Evolutionary conservation across 2,329 filamentous ascomycete species (phyloP).

Genomic region (Cordyceps tenuipes): DNA sequence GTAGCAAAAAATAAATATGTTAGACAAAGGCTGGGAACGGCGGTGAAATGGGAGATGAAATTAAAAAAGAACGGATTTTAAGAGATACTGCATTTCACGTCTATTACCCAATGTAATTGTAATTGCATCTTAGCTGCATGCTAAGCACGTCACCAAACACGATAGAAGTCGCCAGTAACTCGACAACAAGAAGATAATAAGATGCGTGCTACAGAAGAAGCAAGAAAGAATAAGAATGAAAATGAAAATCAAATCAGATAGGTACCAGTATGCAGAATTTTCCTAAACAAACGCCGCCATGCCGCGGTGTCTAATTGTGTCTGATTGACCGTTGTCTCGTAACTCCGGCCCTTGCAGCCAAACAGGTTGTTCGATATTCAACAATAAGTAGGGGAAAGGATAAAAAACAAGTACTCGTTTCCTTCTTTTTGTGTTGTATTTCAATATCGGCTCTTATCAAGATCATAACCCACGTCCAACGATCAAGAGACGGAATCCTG

Average conservation of each 20-base stretch:
- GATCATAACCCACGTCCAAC: neutral
- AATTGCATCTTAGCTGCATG: no score
- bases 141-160: no score
- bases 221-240: neutral
- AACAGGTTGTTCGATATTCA: neutral
- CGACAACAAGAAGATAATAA: neutral
- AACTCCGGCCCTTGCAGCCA: neutral
- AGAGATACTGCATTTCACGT: no score
- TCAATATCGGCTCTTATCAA: neutral
- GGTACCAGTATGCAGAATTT: conserved; percentile 1
- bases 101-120: no score
- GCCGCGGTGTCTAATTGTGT: conserved; percentile 4
- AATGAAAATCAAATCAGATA: neutral
- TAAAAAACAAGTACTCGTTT: neutral
- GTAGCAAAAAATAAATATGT: neutral
- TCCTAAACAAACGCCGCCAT: neutral
- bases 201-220: no score
- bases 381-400: neutral
- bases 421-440: no score
- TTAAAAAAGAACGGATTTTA: neutral
- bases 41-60: neutral
- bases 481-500: no score
- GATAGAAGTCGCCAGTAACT: neutral
- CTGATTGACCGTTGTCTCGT: neutral
- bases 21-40: neutral